Evolutionary conservation across 2,329 filamentous ascomycete genomes (phyloP), one percentile per base, ranked within the genome.

Genomic region (Pyricularia pennisetigena): DNA sequence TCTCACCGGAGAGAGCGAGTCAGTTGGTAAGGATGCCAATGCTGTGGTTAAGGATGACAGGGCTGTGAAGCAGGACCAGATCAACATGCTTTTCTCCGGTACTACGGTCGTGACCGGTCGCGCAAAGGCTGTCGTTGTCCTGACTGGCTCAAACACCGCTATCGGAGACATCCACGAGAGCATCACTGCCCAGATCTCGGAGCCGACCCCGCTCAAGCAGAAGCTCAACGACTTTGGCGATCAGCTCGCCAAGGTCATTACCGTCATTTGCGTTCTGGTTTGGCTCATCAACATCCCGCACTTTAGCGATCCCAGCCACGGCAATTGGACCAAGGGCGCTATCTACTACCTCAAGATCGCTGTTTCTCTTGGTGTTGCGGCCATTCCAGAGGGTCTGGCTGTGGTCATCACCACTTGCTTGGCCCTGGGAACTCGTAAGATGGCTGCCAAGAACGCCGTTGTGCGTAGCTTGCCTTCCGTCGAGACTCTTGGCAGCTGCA

Each of bases 301-400:
- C 82, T 99, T 99, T 84, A 95, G 88, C 76, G 95, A 99, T 75
- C 93, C 94, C 30, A 90, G 91, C 72, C 94, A 97, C 74, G 95
- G 95, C 74, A 91, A 88, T 79, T 97, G 93, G 90, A 87, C 92
- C 71, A 99, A 98, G 83, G 95, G 95, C 70, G 95, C 95, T 69
- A 98, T 99, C 75, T 99, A 99, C 85, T 99, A 99, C 80, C 88
- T 99, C 74, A 99, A 99, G 85, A 99, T 99, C 76, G 95, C 95
- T 61, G 96, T 99, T 61, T 99, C 95, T 66, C 90, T 99, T 54
- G 96, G 95, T 79, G 95, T 99, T 61, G 95, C 95, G 64, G 95
- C 96, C 72, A 99, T 99, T 75, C 95, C 95, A 0, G 95, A 99
- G 81, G 95, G 96, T 78, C 86, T 99, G 64, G 95, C 95, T 35